These are phyloP conservation scores for Lachancea quebecensis DNA, from an alignment of 805 yeast species.

Conservation along the genomic window DNA sequence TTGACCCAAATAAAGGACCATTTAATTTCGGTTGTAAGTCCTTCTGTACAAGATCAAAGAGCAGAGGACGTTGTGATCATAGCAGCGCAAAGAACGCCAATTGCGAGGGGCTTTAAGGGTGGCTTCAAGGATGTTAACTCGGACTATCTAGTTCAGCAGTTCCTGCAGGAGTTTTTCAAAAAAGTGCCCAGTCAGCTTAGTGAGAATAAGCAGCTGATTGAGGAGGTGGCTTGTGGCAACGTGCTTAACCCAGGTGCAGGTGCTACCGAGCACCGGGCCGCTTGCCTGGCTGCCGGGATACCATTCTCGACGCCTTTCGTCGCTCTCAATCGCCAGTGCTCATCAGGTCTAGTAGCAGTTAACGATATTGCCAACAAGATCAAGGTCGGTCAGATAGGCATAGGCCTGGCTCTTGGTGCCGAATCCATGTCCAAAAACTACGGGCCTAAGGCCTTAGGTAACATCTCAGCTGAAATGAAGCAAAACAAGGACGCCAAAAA, in stretches of 20 bases:
- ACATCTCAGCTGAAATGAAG: conserved; percentile 45
- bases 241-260: conserved; percentile 92
- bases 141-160: conserved; percentile 65
- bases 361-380: conserved; percentile 88
- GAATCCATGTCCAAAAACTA: conserved; percentile 91
- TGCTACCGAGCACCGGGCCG: conserved; percentile 91
- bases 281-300: conserved; percentile 82
- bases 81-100: conserved; percentile 84
- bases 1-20: conserved; percentile 26
- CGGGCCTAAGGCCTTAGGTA: conserved; percentile 70
- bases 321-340: conserved; percentile 90
- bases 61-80: conserved; percentile 89
- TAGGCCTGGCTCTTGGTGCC: conserved; percentile 89
- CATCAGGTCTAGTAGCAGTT: conserved; percentile 87
- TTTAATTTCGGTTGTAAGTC: conserved; percentile 11
- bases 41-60: conserved; percentile 36
- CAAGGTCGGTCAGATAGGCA: conserved; percentile 75
- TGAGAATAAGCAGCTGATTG: conserved; percentile 53
- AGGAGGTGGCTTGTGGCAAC: conserved; percentile 85
- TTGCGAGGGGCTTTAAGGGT: conserved; percentile 84
- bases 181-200: conserved; percentile 36
- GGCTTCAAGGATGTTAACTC: conserved; percentile 74
- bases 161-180: conserved; percentile 56
- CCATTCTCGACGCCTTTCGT: conserved; percentile 73
- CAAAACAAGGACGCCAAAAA: conserved; percentile 46